These are phyloP conservation scores for Mollisiaceae sp. DNA, from an alignment of 2,329 filamentous ascomycete species.

Conservation along the genomic window DNA sequence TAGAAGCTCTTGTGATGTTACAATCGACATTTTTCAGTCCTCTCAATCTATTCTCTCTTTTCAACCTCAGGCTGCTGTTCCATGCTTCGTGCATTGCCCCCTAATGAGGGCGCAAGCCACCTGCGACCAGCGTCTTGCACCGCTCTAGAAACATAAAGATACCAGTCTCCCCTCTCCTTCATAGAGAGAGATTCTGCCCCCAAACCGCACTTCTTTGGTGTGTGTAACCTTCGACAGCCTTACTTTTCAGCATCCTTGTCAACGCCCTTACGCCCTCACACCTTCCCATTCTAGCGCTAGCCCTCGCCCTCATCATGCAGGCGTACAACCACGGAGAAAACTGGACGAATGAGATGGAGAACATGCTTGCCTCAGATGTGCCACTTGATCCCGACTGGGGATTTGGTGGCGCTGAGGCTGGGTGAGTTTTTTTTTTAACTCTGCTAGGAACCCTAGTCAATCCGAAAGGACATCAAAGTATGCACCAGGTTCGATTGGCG, in stretches of 20 bases:
- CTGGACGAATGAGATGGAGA: slow-evolving; percentile 10
- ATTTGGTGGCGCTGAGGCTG: slow-evolving; percentile 15
- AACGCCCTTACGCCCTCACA: slow-evolving; percentile 13
- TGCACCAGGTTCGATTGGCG: too few relatives aligned
- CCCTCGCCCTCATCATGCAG: slow-evolving; percentile 11
- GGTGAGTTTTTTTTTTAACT: slow-evolving; percentile 20
- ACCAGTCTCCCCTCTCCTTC: neutral
- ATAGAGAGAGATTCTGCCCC: neutral
- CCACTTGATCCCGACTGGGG: neutral
- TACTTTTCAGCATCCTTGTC: neutral
- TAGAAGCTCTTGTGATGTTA: neutral
- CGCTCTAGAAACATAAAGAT: neutral
- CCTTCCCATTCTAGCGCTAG: neutral
- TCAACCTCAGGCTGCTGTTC: neutral
- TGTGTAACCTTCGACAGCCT: slow-evolving; percentile 6
- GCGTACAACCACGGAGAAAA: slow-evolving; percentile 1
- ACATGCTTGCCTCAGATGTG: neutral
- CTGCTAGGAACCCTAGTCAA: neutral
- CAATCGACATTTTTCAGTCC: neutral
- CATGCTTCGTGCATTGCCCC: neutral
- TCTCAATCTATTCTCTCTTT: neutral
- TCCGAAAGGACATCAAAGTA: too few relatives aligned
- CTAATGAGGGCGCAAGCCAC: neutral
- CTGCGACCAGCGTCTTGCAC: neutral
- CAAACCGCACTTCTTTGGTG: neutral